Conservation (phyloP, 768 basidiomycete species). For the Tulasnella sp. region DNA sequence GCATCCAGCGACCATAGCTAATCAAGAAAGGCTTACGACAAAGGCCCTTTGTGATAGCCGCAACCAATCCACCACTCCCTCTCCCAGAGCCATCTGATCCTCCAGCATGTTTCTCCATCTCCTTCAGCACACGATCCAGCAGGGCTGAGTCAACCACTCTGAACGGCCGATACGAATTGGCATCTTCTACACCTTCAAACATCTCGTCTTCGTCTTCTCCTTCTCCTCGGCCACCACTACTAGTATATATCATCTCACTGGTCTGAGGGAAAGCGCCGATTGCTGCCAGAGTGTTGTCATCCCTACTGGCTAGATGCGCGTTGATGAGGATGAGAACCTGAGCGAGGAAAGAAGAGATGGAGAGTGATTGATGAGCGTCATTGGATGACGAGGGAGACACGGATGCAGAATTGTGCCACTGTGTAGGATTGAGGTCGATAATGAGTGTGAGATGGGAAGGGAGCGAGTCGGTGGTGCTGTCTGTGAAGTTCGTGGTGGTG, state of each 20-base stretch:
- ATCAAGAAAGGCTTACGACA: conserved; percentile 51
- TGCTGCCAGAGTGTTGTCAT: conserved; percentile 88
- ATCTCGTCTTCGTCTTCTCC: conserved; percentile 19
- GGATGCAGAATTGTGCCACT: conserved; percentile 59
- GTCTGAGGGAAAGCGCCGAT: conserved; percentile 76
- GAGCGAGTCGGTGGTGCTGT: background rate
- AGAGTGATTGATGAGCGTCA: conserved; percentile 41
- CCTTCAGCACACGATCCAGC: conserved; percentile 45
- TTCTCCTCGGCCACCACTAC: conserved; percentile 33
- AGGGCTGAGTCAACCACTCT: conserved; percentile 60
- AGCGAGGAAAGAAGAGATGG: conserved; percentile 63
- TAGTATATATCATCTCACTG: conserved; percentile 71
- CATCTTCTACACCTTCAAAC: conserved; percentile 34
- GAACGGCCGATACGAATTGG: conserved; percentile 81
- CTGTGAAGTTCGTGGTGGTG: too few relatives aligned
- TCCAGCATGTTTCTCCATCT: conserved; percentile 55
- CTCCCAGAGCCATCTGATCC: conserved; percentile 17
- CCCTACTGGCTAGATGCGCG: conserved; percentile 77
- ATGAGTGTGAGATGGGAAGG: conserved; percentile 62
- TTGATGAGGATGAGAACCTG: conserved; percentile 87
- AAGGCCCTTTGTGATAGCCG: conserved; percentile 82
- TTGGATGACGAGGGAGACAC: conserved; percentile 27
- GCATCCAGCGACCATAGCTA: background rate
- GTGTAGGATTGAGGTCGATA: conserved; percentile 72
- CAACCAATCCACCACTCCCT: conserved; percentile 52